Base-by-base conservation (phyloP, 805 yeast species). In the Wickerhamomyces rabaulensis region DNA sequence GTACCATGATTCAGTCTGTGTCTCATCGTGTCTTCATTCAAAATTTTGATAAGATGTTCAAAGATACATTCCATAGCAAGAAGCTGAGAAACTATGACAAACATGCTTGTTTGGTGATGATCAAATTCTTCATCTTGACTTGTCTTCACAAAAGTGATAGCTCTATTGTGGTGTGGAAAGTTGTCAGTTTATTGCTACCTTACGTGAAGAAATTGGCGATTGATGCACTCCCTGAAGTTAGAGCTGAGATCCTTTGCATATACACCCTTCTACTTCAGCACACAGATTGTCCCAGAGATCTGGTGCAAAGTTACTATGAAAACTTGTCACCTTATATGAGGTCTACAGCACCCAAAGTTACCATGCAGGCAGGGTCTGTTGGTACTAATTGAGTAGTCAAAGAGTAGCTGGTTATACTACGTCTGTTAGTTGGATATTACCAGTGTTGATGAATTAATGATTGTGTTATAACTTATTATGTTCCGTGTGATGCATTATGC, bases 1-100 rank as follows among this genome's bases (percentile, higher is more conserved):
- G 64, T 23, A 41, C 58, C 20, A 60, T 60, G 57, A 41, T 54
- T 9, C 56, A 53, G 31, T 46, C 62, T 4, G 43, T 60, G 7
- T 47, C 56, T 1, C 36, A 52, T 3, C 41, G 27, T 10, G 53
- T 54, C 36, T 55, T 60, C 27, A 42, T 52, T 3, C 17, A 22
- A 8, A 46, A 47, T 20, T 59, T 60, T 48, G 57, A 51, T 5
- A 20, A 21, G 6, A 46, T 54, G 9, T 58, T 59, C 31, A n/a
- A 22, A 0, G 26, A 31, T 13, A 47, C 51, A 6, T 49, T 60
- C 16, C 20, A 15, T 6, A 44, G 53, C 17, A 54, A 50, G 42
- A 49, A 46, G 39, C 41, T 49, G 27, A 51, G 10, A 10, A 44
- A 48, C 35, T 57, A 56, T 6, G 64, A 60, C 41, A 60, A 57